Percentiles rank a stretch among this genome's conserved stretches.
Evolutionary conservation across 2,329 filamentous ascomycete species (phyloP).

Genomic region (Pyrenophora teres): DNA sequence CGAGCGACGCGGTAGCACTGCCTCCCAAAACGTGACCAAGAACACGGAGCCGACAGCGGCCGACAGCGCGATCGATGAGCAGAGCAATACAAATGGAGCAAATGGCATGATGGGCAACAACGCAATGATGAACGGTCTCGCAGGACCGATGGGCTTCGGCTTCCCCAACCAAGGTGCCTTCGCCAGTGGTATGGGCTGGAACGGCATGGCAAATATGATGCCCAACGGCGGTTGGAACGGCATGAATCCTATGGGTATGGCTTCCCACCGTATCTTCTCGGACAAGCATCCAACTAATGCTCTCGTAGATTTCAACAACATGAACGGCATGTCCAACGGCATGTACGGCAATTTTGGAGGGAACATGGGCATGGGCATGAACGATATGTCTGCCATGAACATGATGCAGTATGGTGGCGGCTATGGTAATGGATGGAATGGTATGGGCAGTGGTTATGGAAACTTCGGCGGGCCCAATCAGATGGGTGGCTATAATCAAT

Average conservation of each 20-base stretch:
- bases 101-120: conserved; percentile 27
- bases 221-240: conserved; percentile 69
- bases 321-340: conserved; percentile 73
- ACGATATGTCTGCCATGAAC: conserved; percentile 66
- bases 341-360: conserved; percentile 80
- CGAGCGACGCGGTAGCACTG: conserved; percentile 24
- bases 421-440: conserved; percentile 69
- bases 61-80: conserved; percentile 24
- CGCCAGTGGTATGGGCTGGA: conserved; percentile 63
- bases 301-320: conserved; percentile 52
- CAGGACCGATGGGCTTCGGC: conserved; percentile 47
- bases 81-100: conserved; percentile 22
- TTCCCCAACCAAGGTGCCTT: conserved; percentile 55
- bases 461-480: conserved; percentile 55
- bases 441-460: conserved; percentile 72
- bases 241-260: conserved; percentile 80
- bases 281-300: conserved; percentile 19
- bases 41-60: conserved; percentile 24
- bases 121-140: conserved; percentile 35
- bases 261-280: conserved; percentile 17
- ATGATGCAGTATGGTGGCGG: conserved; percentile 74
- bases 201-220: conserved; percentile 52
- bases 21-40: conserved; percentile 23
- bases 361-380: conserved; percentile 74
- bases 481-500: conserved; percentile 60